Evolutionary conservation across 495 filamentous ascomycete species (phyloP).

Genomic region (Penicillium alfredii): DNA sequence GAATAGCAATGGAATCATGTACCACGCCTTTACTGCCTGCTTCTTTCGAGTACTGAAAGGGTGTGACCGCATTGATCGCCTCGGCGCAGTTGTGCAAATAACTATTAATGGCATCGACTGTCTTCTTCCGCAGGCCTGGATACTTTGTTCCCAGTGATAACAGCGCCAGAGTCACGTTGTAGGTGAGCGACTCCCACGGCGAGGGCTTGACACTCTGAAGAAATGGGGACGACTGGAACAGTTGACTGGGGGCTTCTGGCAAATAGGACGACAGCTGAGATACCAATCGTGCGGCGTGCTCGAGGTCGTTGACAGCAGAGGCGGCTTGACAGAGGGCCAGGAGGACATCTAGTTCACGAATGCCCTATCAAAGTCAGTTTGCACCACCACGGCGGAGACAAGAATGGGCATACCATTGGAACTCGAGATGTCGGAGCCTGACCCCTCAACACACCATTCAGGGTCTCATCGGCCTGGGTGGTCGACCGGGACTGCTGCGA

Average conservation of each 20-base stretch:
- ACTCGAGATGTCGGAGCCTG: constrained; percentile 40
- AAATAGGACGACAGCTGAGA: constrained; percentile 74
- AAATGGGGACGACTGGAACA: constrained; percentile 72
- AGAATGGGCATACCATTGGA: constrained; percentile 43
- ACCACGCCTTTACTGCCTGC: constrained; percentile 44
- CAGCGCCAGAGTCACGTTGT: constrained; percentile 69
- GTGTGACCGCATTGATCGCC: constrained; percentile 38
- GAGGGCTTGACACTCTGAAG: constrained; percentile 78
- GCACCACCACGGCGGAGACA: neutral
- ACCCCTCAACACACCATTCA: constrained; percentile 33
- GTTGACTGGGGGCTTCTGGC: constrained; percentile 71
- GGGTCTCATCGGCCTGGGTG: constrained; percentile 27
- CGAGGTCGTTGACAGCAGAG: constrained; percentile 55
- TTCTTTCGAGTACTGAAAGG: constrained; percentile 34
- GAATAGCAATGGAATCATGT: constrained; percentile 59
- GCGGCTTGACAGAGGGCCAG: constrained; percentile 85
- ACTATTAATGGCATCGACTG: constrained; percentile 53
- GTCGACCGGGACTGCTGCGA: constrained; percentile 46
- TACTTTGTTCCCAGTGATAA: constrained; percentile 69
- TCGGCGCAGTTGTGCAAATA: constrained; percentile 64
- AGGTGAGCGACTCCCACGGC: constrained; percentile 83
- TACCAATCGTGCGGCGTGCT: constrained; percentile 68
- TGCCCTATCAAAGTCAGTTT: constrained; percentile 41
- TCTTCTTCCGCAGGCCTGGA: constrained; percentile 53
- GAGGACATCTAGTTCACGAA: constrained; percentile 83